Conservation (phyloP, 1,139 yeast species). For the Saccharomyces hybrid region DNA sequence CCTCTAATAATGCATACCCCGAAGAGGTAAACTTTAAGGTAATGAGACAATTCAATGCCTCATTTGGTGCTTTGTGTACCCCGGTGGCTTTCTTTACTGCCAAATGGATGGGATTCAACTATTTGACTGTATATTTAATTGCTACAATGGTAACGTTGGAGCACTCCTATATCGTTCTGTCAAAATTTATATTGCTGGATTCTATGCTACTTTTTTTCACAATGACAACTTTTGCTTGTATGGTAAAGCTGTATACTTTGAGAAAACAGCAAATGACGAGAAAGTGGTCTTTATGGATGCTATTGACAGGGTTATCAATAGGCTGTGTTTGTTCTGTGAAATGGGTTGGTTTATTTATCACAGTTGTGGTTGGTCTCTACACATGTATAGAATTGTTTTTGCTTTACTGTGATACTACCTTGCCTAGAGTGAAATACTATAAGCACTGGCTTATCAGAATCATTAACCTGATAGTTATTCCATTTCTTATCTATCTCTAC, state of each 20-base stretch:
- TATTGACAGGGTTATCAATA: constrained; percentile 66
- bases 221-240: constrained; percentile 50
- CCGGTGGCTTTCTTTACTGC: constrained; percentile 62
- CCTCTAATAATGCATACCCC: constrained; percentile 53
- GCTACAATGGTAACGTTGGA: constrained; percentile 58
- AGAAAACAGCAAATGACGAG: constrained; percentile 39
- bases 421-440: constrained; percentile 40
- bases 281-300: constrained; percentile 49
- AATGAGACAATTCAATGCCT: constrained; percentile 62
- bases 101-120: constrained; percentile 39
- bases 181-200: constrained; percentile 66
- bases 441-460: constrained; percentile 69
- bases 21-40: constrained; percentile 44
- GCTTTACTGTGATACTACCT: constrained; percentile 41
- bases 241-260: constrained; percentile 47
- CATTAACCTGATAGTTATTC: constrained; percentile 63
- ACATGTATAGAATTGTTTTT: constrained; percentile 66
- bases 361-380: constrained; percentile 78
- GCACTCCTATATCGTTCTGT: constrained; percentile 54
- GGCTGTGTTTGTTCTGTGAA: constrained; percentile 93
- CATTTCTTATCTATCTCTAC: constrained; percentile 56
- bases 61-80: constrained; percentile 53
- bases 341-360: constrained; percentile 91
- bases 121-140: constrained; percentile 46
- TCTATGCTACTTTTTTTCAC: constrained; percentile 69